Percentiles rank a stretch among this genome's conserved stretches.
Conservation (phyloP, 768 basidiomycete species). For the Kondoa malvinella region DNA sequence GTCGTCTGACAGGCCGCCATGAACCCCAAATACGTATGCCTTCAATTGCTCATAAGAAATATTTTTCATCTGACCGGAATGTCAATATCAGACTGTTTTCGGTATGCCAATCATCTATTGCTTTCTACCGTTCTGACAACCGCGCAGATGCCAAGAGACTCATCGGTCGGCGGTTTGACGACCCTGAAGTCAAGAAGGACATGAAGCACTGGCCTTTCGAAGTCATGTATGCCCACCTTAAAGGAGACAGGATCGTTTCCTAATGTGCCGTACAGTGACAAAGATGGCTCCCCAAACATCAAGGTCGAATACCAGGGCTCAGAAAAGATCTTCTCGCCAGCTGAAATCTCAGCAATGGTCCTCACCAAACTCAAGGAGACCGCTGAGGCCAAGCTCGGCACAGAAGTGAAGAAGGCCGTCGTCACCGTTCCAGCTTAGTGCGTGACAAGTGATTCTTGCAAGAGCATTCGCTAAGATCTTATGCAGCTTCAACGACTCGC, state of each 20-base stretch:
- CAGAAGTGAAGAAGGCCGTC: slow-evolving; percentile 92
- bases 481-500: slow-evolving; percentile 81
- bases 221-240: slow-evolving; percentile 15
- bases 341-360: slow-evolving; percentile 99
- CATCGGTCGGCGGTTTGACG: slow-evolving; percentile 91
- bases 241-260: slow-evolving; percentile 43
- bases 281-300: slow-evolving; percentile 91
- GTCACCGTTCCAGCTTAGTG: slow-evolving; percentile 81
- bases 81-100: neutral
- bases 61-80: neutral
- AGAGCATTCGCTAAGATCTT: neutral
- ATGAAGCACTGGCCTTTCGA: slow-evolving; percentile 96
- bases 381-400: slow-evolving; percentile 91
- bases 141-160: slow-evolving; percentile 64
- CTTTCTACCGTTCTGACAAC: neutral
- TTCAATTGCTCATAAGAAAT: neutral
- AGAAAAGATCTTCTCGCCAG: slow-evolving; percentile 89
- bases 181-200: slow-evolving; percentile 85
- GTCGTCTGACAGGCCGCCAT: slow-evolving; percentile 69
- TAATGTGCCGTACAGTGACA: slow-evolving; percentile 52
- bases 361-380: slow-evolving; percentile 99
- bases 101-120: neutral
- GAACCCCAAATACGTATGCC: slow-evolving; percentile 54
- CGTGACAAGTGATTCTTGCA: neutral
- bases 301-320: slow-evolving; percentile 78